phyloP scores from a whole-genome alignment of 139 green algal genomes.

The Picochlorum costavermella region DNA sequence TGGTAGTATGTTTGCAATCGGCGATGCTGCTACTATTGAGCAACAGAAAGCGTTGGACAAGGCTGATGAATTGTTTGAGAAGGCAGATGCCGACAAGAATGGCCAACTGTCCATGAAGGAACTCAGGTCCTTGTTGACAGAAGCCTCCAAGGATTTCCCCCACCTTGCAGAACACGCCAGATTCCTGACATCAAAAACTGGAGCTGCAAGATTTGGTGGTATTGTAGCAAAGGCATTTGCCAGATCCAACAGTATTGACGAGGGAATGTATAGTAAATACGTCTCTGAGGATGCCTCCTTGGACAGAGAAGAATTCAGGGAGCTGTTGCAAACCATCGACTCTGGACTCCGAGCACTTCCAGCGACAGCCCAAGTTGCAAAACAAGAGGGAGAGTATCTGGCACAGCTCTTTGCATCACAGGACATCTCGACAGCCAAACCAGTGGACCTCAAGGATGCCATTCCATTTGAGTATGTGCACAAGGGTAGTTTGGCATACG shows the following conservation, averaged over 20 bases:
- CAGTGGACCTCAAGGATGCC: not conserved
- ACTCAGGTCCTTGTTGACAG: slow-evolving; percentile 42
- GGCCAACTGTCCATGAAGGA: slow-evolving; percentile 47
- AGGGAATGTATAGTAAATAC: slow-evolving; percentile 4
- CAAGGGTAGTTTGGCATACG: slow-evolving; percentile 76
- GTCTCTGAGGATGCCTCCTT: slow-evolving; percentile 31
- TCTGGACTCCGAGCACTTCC: slow-evolving; percentile 60
- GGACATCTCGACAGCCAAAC: not conserved
- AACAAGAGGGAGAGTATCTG: slow-evolving; percentile 79
- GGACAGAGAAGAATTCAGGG: slow-evolving; percentile 58
- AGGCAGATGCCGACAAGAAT: slow-evolving; percentile 37
- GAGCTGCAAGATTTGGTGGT: slow-evolving; percentile 25
- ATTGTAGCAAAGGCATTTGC: slow-evolving; percentile 27
- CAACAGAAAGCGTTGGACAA: slow-evolving; percentile 49
- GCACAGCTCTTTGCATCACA: slow-evolving; percentile 32
- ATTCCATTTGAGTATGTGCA: slow-evolving; percentile 53
- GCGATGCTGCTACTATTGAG: slow-evolving; percentile 80
- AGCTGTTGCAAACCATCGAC: slow-evolving; percentile 63
- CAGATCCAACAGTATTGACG: slow-evolving; percentile 5
- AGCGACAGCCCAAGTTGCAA: slow-evolving; percentile 77
- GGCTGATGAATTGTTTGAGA: slow-evolving; percentile 53
- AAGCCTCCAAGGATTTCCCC: slow-evolving; percentile 55
- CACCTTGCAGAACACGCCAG: slow-evolving; percentile 72
- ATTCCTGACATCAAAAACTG: slow-evolving; percentile 55
- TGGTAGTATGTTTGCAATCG: slow-evolving; percentile 76